Base-by-base conservation (phyloP, 306 rosid species). In the Vigna mungo region DNA sequence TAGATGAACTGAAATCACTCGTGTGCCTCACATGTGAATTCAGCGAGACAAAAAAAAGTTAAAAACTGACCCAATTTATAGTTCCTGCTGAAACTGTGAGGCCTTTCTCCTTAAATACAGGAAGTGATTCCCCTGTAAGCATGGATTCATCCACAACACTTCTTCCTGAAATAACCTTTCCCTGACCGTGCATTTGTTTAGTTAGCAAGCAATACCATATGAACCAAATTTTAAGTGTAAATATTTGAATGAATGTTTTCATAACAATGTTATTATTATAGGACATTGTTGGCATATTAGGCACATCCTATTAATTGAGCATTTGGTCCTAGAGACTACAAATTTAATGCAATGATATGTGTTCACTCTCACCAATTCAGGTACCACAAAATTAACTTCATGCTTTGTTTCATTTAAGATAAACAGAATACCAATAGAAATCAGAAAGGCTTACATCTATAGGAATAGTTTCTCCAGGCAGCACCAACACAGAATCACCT, bases 61-160 rank as follows among this genome's bases (percentile, higher is more conserved):
- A 65, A 75, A 80, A 70, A n/a, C 58, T 82, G 87, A 95, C 98
- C 99, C 99, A 95, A 71, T 95, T 95, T 86, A 92, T 84, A 71
- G 97, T 90, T 81, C 97, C 97, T 5, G 97, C 96, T 47, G 97
- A 95, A 82, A 95, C 97, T 11, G 88, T 79, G 77, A 89, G 85
- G 80, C 93, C 97, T 80, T 84, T 80, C 78, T 95, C 98, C 88
- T 95, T 95, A 80, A 89, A 92, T 55, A 95, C 96, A 72, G 97
- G 98, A 75, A 92, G 97, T 61, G 97, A 95, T 85, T 95, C 98
- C 78, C 99, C 99, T 17, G 94, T 95, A 72, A 95, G 99, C 99
- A 95, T 92, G 81, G 99, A 90, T 85, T 95, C 99, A 46, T 95
- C 99, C 81, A 92, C 99, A 72, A 95, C 92, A 60, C 99, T 92